Conservation (phyloP, 148 eudicot genomes). For the Rheum nobile region DNA sequence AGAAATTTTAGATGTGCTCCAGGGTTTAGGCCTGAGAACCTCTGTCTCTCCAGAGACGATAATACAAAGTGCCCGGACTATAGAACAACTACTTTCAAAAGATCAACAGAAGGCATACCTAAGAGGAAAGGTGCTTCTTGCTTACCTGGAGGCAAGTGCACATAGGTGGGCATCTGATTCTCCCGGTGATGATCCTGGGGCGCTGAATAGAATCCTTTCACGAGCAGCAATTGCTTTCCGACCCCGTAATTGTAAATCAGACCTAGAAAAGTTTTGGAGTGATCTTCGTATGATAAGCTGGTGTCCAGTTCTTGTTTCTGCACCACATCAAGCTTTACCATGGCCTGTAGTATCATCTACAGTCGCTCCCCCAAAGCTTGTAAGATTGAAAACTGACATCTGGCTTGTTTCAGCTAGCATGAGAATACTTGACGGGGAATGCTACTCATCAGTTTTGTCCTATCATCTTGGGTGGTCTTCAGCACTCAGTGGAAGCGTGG, state of each 20-base stretch:
- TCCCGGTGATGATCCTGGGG: conserved; percentile 45
- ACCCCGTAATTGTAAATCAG: conserved; percentile 56
- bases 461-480: conserved; percentile 92
- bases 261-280: conserved; percentile 86
- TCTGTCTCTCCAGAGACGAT: conserved; percentile 72
- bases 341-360: conserved; percentile 77
- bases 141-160: conserved; percentile 92
- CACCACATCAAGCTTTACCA: conserved; percentile 75
- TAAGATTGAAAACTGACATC: conserved; percentile 56
- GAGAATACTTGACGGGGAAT: conserved; percentile 93
- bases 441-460: conserved; percentile 80
- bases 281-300: conserved; percentile 79
- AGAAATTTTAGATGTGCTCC: conserved; percentile 62
- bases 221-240: conserved; percentile 74
- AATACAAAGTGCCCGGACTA: conserved; percentile 68
- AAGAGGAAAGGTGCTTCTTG: conserved; percentile 76
- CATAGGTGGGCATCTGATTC: conserved; percentile 59
- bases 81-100: conserved; percentile 54
- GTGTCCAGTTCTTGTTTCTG: conserved; percentile 87
- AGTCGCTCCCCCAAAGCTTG: conserved; percentile 97
- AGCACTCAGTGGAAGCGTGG: conserved; percentile 80
- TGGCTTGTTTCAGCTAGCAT: conserved; percentile 98
- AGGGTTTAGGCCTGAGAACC: conserved; percentile 72
- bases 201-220: conserved; percentile 60
- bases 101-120: conserved; percentile 58